Evolutionary conservation across 805 yeast species (phyloP).

Genomic region (Wickerhamomyces rabaulensis): DNA sequence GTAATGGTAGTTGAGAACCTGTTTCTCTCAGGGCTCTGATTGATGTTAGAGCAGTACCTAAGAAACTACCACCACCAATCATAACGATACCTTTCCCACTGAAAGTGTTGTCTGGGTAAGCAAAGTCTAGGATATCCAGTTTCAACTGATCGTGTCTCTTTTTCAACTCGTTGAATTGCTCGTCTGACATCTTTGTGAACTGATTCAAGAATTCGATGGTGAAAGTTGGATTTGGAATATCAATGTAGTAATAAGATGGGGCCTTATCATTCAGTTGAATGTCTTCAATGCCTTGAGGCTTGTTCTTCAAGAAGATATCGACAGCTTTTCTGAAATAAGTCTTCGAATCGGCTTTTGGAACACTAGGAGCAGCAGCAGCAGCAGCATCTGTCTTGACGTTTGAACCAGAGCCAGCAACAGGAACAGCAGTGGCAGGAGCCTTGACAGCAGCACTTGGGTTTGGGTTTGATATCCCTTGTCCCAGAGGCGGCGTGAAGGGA

Average conservation of each 20-base stretch:
- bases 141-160: slow-evolving; percentile 18
- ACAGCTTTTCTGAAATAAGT: slow-evolving; percentile 17
- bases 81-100: slow-evolving; percentile 28
- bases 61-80: slow-evolving; percentile 39
- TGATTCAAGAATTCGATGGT: slow-evolving; percentile 19
- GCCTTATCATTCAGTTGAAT: slow-evolving; percentile 18
- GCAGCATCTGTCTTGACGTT: not conserved
- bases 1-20: slow-evolving; percentile 40
- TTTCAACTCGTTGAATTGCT: slow-evolving; percentile 16
- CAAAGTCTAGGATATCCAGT: slow-evolving; percentile 11
- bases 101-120: slow-evolving; percentile 20
- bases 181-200: slow-evolving; percentile 13
- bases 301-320: slow-evolving; percentile 16
- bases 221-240: slow-evolving; percentile 24
- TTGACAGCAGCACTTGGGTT: not conserved
- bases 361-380: not conserved
- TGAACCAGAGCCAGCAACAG: not conserved
- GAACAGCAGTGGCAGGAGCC: not conserved
- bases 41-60: slow-evolving; percentile 36
- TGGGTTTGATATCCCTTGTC: not conserved
- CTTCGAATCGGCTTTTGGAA: not conserved
- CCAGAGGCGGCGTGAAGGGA: not conserved
- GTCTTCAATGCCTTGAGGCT: slow-evolving; percentile 17
- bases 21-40: slow-evolving; percentile 35
- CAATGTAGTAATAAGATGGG: slow-evolving; percentile 23